Evolutionary conservation across 257 asterid genomes (phyloP).

Genomic region (Echium plantagineum): DNA sequence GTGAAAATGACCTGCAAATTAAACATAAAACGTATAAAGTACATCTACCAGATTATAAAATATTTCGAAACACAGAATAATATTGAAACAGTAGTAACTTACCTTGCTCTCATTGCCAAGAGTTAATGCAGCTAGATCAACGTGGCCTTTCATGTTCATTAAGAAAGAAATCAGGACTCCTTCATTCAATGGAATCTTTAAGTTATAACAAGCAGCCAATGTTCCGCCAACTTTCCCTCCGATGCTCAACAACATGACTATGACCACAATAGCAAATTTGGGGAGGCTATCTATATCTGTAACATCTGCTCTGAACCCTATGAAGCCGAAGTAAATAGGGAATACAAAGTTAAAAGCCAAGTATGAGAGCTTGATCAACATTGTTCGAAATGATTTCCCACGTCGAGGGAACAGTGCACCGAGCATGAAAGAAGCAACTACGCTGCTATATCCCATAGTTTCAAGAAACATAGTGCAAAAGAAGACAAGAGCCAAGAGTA

Average conservation of each 20-base stretch:
- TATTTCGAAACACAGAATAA: slow-evolving; percentile 6
- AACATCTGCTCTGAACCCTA: slow-evolving; percentile 80
- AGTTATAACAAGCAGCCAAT: slow-evolving; percentile 64
- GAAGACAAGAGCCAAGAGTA: slow-evolving; percentile 52
- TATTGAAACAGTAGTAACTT: slow-evolving; percentile 17
- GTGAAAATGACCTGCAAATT: slow-evolving; percentile 56
- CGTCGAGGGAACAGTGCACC: slow-evolving; percentile 91
- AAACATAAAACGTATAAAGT: slow-evolving; percentile 1
- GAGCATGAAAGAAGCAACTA: slow-evolving; percentile 62
- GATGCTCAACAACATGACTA: slow-evolving; percentile 61
- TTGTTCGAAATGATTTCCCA: slow-evolving; percentile 80
- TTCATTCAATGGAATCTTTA: slow-evolving; percentile 73
- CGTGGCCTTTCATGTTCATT: slow-evolving; percentile 95
- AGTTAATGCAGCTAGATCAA: slow-evolving; percentile 68
- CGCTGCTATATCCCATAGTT: slow-evolving; percentile 71
- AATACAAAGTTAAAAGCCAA: slow-evolving; percentile 69
- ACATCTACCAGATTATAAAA: neutral
- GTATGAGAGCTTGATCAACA: slow-evolving; percentile 67
- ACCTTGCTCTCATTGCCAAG: slow-evolving; percentile 47
- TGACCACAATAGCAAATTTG: slow-evolving; percentile 33
- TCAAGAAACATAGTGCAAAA: slow-evolving; percentile 70
- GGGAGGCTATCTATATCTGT: slow-evolving; percentile 38
- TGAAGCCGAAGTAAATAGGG: slow-evolving; percentile 87
- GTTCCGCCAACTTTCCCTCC: slow-evolving; percentile 92
- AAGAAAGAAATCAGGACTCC: slow-evolving; percentile 88